Evolutionary conservation across 73 alveolate species (phyloP).

Genomic region (Strombidium stylifer): DNA sequence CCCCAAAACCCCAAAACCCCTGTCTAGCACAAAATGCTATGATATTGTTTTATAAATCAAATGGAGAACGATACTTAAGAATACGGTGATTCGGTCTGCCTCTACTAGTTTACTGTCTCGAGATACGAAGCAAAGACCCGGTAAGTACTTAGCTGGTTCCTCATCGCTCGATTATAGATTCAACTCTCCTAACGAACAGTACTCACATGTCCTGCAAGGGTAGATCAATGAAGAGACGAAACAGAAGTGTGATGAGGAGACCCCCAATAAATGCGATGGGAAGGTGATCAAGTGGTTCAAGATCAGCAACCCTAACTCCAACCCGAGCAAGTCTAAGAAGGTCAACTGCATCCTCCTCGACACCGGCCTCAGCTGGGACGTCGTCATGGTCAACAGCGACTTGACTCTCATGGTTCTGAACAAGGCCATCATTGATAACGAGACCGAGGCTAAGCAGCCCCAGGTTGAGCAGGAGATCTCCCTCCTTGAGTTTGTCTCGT

Average conservation of each 20-base stretch:
- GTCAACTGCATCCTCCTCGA: constrained; percentile 41
- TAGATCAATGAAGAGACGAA: constrained; percentile 6
- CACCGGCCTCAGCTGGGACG: constrained; percentile 7
- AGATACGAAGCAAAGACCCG: constrained; percentile 39
- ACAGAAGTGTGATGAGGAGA: background rate
- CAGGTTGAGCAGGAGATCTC: constrained; percentile 23
- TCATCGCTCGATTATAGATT: no score
- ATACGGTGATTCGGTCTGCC: constrained; percentile 50
- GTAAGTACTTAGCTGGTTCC: constrained; percentile 12
- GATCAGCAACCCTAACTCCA: constrained; percentile 10
- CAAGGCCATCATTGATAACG: constrained; percentile 17
- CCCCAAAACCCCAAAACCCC: no score
- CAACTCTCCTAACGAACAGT: constrained; percentile 2
- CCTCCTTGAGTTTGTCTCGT: constrained; percentile 12
- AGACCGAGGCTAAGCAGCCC: constrained; percentile 12
- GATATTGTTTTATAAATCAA: no score
- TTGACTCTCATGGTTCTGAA: constrained; percentile 31
- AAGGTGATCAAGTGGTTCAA: constrained; percentile 23
- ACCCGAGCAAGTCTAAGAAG: constrained; percentile 24
- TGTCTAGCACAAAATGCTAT: no score
- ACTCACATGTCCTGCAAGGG: background rate
- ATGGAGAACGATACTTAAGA: no score
- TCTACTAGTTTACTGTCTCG: constrained; percentile 20
- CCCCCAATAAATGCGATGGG: no score
- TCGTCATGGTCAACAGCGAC: constrained; percentile 13